Evolutionary conservation across 2,329 filamentous ascomycete genomes (phyloP).

Genomic region (Immersiporthe knoxdaviesiana): DNA sequence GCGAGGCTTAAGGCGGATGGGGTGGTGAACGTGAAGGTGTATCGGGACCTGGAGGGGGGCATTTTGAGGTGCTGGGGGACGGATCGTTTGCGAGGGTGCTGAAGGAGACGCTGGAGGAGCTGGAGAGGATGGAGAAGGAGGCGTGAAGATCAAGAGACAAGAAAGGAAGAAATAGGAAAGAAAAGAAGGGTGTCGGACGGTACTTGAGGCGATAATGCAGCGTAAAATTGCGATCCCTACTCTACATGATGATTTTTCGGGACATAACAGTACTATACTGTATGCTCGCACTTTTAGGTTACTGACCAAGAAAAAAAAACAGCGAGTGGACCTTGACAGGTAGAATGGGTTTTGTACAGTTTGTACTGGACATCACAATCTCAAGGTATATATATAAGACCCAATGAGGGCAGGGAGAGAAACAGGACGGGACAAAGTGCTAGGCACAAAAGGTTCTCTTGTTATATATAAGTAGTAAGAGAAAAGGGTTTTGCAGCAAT

Average conservation of each 20-base stretch:
- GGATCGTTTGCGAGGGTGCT: slow-evolving; percentile 58
- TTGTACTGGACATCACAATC: neutral
- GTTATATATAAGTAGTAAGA: no score
- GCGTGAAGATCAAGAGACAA: neutral
- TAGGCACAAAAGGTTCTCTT: no score
- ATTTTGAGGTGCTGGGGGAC: slow-evolving; percentile 67
- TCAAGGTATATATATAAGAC: slow-evolving; percentile 13
- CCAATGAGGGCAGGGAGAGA: neutral
- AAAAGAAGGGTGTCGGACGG: neutral
- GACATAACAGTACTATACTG: neutral
- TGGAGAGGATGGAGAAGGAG: slow-evolving; percentile 26
- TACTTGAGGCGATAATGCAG: neutral
- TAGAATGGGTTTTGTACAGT: no score
- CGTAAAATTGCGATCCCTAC: no score
- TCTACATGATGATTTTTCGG: neutral
- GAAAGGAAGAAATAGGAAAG: neutral
- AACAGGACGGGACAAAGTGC: no score
- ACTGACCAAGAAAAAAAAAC: neutral
- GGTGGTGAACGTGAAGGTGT: slow-evolving; percentile 42
- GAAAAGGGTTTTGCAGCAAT: neutral
- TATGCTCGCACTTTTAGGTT: neutral
- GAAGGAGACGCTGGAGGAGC: slow-evolving; percentile 34
- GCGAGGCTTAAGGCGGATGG: slow-evolving; percentile 47
- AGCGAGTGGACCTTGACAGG: no score
- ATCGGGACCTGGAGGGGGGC: slow-evolving; percentile 57